Base-by-base conservation (phyloP, 2,329 filamentous ascomycete genomes). In the Epicoccum nigrum region DNA sequence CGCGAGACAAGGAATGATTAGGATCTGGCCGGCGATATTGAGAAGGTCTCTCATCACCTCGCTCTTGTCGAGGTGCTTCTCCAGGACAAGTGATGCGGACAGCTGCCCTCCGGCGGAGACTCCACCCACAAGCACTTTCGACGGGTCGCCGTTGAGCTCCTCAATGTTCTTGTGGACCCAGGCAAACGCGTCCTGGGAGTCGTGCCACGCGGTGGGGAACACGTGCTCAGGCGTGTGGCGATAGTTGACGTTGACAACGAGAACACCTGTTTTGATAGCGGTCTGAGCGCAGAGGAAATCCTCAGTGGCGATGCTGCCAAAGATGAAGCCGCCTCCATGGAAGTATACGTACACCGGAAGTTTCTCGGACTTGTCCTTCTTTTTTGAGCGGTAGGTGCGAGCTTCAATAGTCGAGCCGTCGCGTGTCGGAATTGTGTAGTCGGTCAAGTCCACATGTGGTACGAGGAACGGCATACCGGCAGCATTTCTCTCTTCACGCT, bases 201-300 rank as follows among this genome's bases (percentile, higher is more conserved):
- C 84, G 34, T 80, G 54, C 77, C 78, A 83, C 0, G 78, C 75
- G 0, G 75, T 79, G 0, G 83, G 84, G 49, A 80, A 85, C 0
- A 51, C 58, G 54, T 77, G 69, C 43, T 85, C 79, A 0, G 83
- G 83, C 0, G 82, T 83, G 58, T 86, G 83, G 0, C 84, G 78
- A 62, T 86, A 86, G 56, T 83, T 82, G 11, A 85, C 71, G 33
- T 83, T 82, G 1, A 85, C 58, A 0, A 85, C 81, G 0, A 80
- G 67, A 2, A 79, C 72, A 1, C 69, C 65, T 0, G 73, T 63
- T 4, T 72, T 71, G 11, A 76, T 62, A 0, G 81, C 79, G 8
- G 83, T 76, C 0, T 74, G 72, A 0, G 78, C 67, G 55, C 82
- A 86, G 1, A 70, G 73, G 0, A 78, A 77, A 45, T 86, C 82